phyloP scores from a whole-genome alignment of 2,329 filamentous ascomycete species.

The Trichophyton schoenleinii region DNA sequence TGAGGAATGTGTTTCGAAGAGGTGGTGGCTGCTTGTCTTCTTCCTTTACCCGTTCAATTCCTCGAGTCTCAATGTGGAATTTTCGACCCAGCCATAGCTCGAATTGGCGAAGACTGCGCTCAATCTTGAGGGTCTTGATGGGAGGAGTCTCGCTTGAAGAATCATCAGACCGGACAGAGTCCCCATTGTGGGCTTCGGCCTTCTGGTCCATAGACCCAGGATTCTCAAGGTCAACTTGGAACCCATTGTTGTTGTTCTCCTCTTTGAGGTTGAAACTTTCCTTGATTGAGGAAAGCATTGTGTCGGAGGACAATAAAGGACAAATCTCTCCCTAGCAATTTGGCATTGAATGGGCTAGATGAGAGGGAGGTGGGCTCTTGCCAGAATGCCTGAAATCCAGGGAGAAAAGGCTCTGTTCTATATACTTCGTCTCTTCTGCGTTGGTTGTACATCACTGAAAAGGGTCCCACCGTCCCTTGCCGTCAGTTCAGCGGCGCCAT shows the following conservation, averaged over 20 bases:
- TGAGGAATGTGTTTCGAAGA: conserved; percentile 31
- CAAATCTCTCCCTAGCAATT: neutral
- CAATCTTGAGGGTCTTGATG: neutral
- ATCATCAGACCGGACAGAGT: neutral
- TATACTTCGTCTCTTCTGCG: neutral
- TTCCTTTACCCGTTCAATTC: conserved; percentile 36
- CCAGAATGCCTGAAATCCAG: neutral
- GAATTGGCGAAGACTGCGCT: conserved; percentile 11
- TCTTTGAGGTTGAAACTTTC: neutral
- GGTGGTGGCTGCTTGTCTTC: conserved; percentile 34
- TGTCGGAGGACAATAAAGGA: neutral
- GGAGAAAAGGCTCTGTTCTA: neutral
- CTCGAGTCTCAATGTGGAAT: conserved; percentile 37
- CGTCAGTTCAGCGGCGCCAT: neutral
- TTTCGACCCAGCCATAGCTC: conserved; percentile 35
- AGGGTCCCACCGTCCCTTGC: neutral
- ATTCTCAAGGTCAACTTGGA: neutral
- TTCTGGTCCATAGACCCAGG: neutral
- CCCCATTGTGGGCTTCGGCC: neutral
- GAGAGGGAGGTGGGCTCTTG: too few relatives aligned
- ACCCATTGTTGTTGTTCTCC: neutral
- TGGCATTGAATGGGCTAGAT: neutral
- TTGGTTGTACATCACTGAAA: neutral
- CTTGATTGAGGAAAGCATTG: neutral
- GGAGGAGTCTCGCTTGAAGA: neutral